phyloP scores from a whole-genome alignment of 129 eudicot species.

The Saussurea involucrata region DNA sequence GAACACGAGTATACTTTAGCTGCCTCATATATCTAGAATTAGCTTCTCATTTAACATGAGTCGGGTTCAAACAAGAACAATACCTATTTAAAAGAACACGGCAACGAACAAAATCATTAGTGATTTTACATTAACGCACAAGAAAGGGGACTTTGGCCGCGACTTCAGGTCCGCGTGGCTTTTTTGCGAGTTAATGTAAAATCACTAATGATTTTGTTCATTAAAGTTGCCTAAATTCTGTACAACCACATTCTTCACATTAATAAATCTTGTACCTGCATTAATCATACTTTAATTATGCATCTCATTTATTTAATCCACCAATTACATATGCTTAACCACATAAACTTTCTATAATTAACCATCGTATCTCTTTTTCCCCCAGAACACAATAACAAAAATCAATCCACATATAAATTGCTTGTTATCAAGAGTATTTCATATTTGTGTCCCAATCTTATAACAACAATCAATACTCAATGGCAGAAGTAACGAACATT shows the following conservation, averaged over 20 bases:
- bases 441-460: background rate
- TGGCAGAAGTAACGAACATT: background rate
- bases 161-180: no score
- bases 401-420: background rate
- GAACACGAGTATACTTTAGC: background rate
- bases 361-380: background rate
- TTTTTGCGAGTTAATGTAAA: no score
- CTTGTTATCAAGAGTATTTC: no score
- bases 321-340: constrained; percentile 7
- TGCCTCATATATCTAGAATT: background rate
- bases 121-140: no score
- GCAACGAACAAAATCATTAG: no score
- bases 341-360: background rate
- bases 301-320: constrained; percentile 6
- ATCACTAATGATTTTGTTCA: no score
- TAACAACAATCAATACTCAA: background rate
- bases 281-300: background rate
- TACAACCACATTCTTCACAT: background rate
- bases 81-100: no score
- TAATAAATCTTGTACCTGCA: background rate
- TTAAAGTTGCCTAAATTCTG: background rate
- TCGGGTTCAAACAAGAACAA: no score
- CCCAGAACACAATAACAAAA: background rate
- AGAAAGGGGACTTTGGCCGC: no score
- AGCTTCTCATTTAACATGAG: background rate